Conservation (phyloP, 768 basidiomycete species). For the Termitomyces bulborhizus region DNA sequence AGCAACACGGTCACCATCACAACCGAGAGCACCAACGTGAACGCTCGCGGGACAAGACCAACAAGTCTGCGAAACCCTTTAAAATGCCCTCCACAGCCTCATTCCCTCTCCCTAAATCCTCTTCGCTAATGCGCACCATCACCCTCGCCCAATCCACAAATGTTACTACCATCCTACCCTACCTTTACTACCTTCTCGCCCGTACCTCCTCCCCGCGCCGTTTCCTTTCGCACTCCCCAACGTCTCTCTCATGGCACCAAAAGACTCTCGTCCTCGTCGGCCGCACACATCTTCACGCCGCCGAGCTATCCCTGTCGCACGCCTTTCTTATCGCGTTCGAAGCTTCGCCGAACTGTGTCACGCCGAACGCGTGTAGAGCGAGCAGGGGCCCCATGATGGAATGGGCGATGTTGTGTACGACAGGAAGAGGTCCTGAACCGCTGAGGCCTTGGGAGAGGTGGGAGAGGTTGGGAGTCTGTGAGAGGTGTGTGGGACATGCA, state of each 20-base stretch:
- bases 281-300: slow-evolving; percentile 32
- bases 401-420: slow-evolving; percentile 35
- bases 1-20: not conserved
- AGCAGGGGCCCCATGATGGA: slow-evolving; percentile 34
- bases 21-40: not conserved
- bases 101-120: slow-evolving; percentile 12
- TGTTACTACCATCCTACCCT: slow-evolving; percentile 36
- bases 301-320: slow-evolving; percentile 35
- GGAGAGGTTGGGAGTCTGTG: slow-evolving; percentile 29
- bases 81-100: not conserved
- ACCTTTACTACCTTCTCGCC: slow-evolving; percentile 44
- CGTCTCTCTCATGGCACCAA: slow-evolving; percentile 38
- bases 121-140: slow-evolving; percentile 38
- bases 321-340: slow-evolving; percentile 35
- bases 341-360: slow-evolving; percentile 23
- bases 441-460: slow-evolving; percentile 28
- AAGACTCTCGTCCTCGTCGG: slow-evolving; percentile 32
- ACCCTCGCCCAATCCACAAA: slow-evolving; percentile 34
- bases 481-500: slow-evolving; percentile 24
- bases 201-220: slow-evolving; percentile 28
- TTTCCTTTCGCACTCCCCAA: slow-evolving; percentile 27
- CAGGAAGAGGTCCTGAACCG: slow-evolving; percentile 25
- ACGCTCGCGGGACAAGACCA: not conserved
- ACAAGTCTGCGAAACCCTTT: not conserved
- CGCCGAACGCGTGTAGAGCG: slow-evolving; percentile 23